Evolutionary conservation across 305 asterid genomes (phyloP).

Genomic region (Galium porrigens): DNA sequence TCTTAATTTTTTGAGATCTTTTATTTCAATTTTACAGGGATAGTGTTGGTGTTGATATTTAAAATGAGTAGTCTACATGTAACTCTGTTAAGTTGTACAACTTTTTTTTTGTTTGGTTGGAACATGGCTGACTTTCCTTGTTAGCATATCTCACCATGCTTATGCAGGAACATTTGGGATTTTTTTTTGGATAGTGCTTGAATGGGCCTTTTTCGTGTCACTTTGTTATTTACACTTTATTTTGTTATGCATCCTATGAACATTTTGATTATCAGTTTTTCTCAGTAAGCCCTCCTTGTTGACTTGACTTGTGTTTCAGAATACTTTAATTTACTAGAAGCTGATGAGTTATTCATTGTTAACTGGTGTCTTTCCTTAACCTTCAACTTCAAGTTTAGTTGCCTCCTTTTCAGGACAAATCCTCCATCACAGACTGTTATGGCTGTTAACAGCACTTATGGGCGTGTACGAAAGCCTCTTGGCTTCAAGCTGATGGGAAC

Average conservation of each 20-base stretch:
- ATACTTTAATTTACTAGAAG: conserved; percentile 2
- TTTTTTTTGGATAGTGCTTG: not conserved
- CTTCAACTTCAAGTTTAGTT: not conserved
- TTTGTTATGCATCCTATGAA: not conserved
- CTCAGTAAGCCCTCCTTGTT: not conserved
- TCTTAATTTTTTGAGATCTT: not conserved
- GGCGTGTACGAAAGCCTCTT: conserved; percentile 84
- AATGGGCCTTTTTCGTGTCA: not conserved
- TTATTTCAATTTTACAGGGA: not conserved
- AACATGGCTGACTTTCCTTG: too few relatives aligned
- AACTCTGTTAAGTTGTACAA: not conserved
- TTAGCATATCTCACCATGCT: too few relatives aligned
- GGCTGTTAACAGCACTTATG: conserved; percentile 78
- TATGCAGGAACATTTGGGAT: not conserved
- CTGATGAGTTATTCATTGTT: not conserved
- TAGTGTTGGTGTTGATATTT: too few relatives aligned
- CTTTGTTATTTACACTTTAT: not conserved
- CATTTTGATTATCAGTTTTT: not conserved
- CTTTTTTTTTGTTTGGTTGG: not conserved
- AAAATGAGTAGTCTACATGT: not conserved
- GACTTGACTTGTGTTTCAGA: not conserved
- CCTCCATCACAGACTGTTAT: conserved; percentile 95
- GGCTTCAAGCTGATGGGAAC: conserved; percentile 63
- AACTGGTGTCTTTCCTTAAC: not conserved
- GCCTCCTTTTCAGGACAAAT: conserved; percentile 50